Evolutionary conservation across 2,329 filamentous ascomycete genomes (phyloP), one percentile per base, ranked within the genome.

Genomic region (Sporothrix globosa): DNA sequence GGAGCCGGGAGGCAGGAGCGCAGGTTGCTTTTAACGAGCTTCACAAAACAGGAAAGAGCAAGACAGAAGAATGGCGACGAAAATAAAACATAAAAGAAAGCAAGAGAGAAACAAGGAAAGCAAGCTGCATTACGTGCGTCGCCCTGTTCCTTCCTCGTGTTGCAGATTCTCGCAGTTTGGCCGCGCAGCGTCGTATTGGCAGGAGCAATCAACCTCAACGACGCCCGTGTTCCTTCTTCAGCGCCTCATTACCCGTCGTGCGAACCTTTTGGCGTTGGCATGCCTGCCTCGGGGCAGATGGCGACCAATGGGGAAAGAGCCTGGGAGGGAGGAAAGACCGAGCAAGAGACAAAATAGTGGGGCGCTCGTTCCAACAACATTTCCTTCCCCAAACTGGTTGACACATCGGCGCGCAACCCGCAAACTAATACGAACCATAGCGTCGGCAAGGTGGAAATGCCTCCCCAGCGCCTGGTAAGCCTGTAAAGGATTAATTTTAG

Each of bases 171-270:
- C 30, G 27, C 63, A 41, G 30, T 17, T 10, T 67, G n/a, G 58
- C 50, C 30, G 50, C 65, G 13, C 27, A 67, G 65, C 34, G 50
- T 67, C 65, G 50, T 54, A 67, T 67, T 67, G 65, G 63, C 48
- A 54, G 53, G 63, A 67, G 63, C 63, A 44, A 30, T 54, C 65
- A 27, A 58, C 34, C 52, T 21, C 54, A 34, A 34, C 63, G 21
- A 53, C 63, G 34, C 52, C 61, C 46, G 41, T 65, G 61, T 66
- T 67, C 53, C 65, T 67, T 67, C 65, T 67, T 54, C 50, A 44
- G 34, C 65, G 34, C 48, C 65, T 52, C 50, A 44, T 53, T 41
- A n/a, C 21, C 27, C 44, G 30, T 48, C 48, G 48, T 53, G 63
- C 44, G 19, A 19, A 10, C 14, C 5, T 21, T 66, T 53, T 52